Conservation (phyloP, 2,329 filamentous ascomycete genomes). For the Didymella exigua region DNA sequence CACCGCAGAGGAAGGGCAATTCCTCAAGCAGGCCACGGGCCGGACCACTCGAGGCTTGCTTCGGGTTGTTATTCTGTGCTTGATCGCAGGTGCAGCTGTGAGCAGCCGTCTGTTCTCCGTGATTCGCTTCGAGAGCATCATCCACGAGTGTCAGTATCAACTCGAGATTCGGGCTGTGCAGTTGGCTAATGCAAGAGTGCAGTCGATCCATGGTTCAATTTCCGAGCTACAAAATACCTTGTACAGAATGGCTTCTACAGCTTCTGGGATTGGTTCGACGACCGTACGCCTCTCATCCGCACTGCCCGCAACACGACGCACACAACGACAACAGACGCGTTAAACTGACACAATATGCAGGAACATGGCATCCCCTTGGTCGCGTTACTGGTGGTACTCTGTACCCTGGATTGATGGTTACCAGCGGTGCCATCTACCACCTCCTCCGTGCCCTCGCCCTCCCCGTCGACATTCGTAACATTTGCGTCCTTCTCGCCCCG, state of each 20-base stretch:
- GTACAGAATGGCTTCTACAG: constrained; percentile 97
- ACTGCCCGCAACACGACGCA: constrained; percentile 2
- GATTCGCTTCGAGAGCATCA: constrained; percentile 98
- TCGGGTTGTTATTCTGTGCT: constrained; percentile 84
- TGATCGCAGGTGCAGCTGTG: constrained; percentile 90
- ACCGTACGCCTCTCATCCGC: constrained; percentile 64
- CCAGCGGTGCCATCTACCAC: constrained; percentile 96
- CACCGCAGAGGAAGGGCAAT: constrained; percentile 49
- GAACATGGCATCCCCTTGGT: constrained; percentile 98
- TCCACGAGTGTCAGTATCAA: constrained; percentile 88
- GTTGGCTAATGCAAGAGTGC: constrained; percentile 37
- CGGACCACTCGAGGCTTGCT: constrained; percentile 84
- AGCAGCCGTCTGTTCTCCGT: constrained; percentile 97
- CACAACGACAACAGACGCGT: neutral
- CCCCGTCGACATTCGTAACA: constrained; percentile 97
- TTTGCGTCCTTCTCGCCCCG: constrained; percentile 94
- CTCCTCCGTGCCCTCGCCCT: constrained; percentile 84
- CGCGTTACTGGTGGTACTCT: constrained; percentile 98
- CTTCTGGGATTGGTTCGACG: constrained; percentile 99
- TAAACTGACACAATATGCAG: constrained; percentile 48
- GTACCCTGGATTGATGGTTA: constrained; percentile 98
- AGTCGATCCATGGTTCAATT: constrained; percentile 99
- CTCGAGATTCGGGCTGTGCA: constrained; percentile 11
- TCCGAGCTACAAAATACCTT: constrained; percentile 96
- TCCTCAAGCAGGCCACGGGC: constrained; percentile 79